Conservation (phyloP, 805 yeast genomes). For the Sungouiella blattae region DNA sequence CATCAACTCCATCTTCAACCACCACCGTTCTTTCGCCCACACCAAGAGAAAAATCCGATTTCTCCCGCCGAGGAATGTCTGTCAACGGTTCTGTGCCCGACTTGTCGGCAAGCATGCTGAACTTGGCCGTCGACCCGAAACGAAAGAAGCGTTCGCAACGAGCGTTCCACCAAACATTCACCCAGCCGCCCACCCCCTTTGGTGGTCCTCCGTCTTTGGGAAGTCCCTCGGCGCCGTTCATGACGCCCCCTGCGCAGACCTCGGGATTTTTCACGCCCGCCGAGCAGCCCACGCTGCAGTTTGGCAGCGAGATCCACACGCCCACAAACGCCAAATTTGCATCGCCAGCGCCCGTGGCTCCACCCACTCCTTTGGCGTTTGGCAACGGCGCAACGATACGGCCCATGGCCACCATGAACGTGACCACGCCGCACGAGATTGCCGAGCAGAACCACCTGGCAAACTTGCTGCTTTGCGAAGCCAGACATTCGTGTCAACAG, state of each 20-base stretch:
- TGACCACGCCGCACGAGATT: conserved; percentile 9
- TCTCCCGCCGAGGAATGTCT: too few species aligned
- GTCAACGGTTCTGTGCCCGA: conserved; percentile 5
- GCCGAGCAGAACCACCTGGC: conserved; percentile 5
- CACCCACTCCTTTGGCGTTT: background rate
- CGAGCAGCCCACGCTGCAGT: conserved; percentile 1
- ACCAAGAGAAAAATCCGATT: background rate
- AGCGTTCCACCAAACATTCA: conserved; percentile 10
- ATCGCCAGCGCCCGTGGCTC: background rate
- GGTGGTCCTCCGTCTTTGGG: background rate
- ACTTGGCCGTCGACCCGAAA: conserved; percentile 7
- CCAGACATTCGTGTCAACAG: conserved; percentile 10
- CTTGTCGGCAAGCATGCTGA: conserved; percentile 11
- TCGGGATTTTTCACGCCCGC: background rate
- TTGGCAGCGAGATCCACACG: background rate
- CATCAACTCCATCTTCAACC: background rate
- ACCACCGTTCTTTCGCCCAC: too few species aligned
- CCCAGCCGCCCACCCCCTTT: conserved; percentile 2
- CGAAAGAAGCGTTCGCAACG: conserved; percentile 15
- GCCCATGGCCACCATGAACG: conserved; percentile 4
- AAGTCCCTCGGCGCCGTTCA: background rate
- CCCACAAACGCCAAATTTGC: background rate
- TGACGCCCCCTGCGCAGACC: conserved; percentile 2
- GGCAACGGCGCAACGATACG: background rate
- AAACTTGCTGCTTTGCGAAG: conserved; percentile 10